Evolutionary conservation across 202 grass and related monocot species (phyloP).

Genomic region (Dendrocalamus latiflorus): DNA sequence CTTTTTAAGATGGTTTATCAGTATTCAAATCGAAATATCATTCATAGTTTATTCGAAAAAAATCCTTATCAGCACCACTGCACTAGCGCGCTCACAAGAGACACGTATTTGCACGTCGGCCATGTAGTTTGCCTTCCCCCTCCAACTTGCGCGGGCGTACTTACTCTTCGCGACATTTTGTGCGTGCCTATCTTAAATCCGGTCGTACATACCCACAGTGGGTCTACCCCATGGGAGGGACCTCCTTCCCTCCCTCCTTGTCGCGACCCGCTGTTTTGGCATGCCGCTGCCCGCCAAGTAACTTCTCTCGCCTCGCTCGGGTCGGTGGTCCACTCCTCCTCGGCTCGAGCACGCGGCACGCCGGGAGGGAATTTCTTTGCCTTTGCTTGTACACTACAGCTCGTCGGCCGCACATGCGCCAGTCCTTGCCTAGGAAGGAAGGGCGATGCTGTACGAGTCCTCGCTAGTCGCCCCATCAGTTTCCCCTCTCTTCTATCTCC

Average conservation of each 20-base stretch:
- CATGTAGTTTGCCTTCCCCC: neutral
- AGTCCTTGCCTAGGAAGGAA: neutral
- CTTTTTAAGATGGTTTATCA: too few species aligned
- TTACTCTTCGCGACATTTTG: neutral
- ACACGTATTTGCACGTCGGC: neutral
- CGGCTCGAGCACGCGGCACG: too few species aligned
- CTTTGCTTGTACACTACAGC: neutral
- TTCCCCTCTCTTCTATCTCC: too few species aligned
- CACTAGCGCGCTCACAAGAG: neutral
- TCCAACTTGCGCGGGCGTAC: neutral
- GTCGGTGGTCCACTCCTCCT: too few species aligned
- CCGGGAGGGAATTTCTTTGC: neutral
- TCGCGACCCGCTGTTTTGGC: slow-evolving; percentile 4
- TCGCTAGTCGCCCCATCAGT: neutral
- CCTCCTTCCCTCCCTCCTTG: too few species aligned
- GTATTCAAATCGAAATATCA: too few species aligned
- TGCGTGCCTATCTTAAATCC: neutral
- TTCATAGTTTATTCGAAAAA: too few species aligned
- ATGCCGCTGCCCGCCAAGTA: too few species aligned
- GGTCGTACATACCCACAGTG: neutral
- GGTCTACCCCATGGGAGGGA: neutral
- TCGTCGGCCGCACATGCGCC: neutral
- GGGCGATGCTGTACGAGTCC: neutral
- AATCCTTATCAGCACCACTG: neutral
- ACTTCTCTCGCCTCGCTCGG: too few species aligned